Evolutionary conservation across 495 filamentous ascomycete species (phyloP).

Genomic region (Aspergillus nanangensis): DNA sequence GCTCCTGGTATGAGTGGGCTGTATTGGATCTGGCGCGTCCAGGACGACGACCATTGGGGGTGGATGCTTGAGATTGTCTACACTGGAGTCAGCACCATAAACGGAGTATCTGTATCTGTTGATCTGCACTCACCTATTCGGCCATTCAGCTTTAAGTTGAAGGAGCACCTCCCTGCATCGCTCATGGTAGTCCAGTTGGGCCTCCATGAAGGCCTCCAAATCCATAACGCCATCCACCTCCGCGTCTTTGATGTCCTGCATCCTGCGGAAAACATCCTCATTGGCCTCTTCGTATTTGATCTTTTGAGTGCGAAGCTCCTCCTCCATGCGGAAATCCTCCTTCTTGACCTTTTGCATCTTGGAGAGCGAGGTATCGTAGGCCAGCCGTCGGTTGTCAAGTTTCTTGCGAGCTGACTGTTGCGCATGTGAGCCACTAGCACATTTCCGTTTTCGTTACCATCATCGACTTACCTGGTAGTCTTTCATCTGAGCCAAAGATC

Average conservation of each 20-base stretch:
- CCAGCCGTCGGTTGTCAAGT: constrained; percentile 83
- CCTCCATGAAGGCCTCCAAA: constrained; percentile 77
- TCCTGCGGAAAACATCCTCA: constrained; percentile 87
- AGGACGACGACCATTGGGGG: constrained; percentile 30
- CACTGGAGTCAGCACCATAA: constrained; percentile 15
- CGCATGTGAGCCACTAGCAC: constrained; percentile 2
- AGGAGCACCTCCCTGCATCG: constrained; percentile 73
- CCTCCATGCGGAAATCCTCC: constrained; percentile 89
- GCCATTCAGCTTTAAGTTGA: constrained; percentile 66
- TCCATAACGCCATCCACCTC: constrained; percentile 82
- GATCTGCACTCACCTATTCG: constrained; percentile 45
- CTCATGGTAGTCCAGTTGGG: constrained; percentile 89
- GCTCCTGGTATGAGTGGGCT: constrained; percentile 56
- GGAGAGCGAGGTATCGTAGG: constrained; percentile 83
- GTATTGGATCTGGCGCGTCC: constrained; percentile 57
- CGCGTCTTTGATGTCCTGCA: constrained; percentile 94
- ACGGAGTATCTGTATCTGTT: not conserved
- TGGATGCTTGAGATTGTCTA: constrained; percentile 23
- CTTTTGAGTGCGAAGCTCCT: constrained; percentile 87
- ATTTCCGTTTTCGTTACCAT: not conserved
- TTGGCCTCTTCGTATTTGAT: constrained; percentile 95
- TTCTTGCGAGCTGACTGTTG: constrained; percentile 80
- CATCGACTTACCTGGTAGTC: constrained; percentile 74
- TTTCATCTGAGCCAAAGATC: constrained; percentile 91
- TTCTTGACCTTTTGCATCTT: constrained; percentile 95